These are phyloP conservation scores for Setomelanomma holmii DNA, from an alignment of 2,329 filamentous ascomycete genomes.

Conservation along the genomic window DNA sequence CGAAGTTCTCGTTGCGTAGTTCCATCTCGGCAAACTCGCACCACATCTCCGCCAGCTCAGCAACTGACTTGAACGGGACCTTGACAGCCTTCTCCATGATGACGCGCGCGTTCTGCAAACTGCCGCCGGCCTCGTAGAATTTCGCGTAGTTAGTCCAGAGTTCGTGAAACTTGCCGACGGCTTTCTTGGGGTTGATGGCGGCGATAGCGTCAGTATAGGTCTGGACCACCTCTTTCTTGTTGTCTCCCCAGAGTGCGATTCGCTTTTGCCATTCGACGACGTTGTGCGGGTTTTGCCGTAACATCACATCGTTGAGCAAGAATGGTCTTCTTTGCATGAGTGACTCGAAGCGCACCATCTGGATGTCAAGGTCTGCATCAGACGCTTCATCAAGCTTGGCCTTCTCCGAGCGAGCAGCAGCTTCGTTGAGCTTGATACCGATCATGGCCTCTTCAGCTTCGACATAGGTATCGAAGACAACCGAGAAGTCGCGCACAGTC, in stretches of 20 bases:
- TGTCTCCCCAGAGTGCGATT: constrained; percentile 93
- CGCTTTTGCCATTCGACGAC: constrained; percentile 97
- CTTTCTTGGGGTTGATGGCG: constrained; percentile 92
- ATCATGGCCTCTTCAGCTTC: constrained; percentile 98
- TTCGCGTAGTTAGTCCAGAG: constrained; percentile 97
- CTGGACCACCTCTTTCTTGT: constrained; percentile 87
- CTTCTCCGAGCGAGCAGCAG: constrained; percentile 79
- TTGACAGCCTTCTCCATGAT: constrained; percentile 99
- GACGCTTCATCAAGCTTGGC: constrained; percentile 79
- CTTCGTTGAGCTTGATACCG: constrained; percentile 86
- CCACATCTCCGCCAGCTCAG: constrained; percentile 97
- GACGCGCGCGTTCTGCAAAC: constrained; percentile 82
- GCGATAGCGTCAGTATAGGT: constrained; percentile 95
- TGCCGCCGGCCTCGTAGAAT: constrained; percentile 89
- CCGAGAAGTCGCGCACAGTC: constrained; percentile 96
- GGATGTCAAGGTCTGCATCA: constrained; percentile 92
- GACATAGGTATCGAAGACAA: constrained; percentile 94
- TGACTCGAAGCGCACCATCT: constrained; percentile 98
- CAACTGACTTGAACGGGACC: constrained; percentile 97
- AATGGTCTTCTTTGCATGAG: constrained; percentile 97
- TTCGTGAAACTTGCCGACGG: constrained; percentile 89
- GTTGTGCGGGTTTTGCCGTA: constrained; percentile 95
- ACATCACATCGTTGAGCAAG: constrained; percentile 91
- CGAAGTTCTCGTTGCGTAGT: constrained; percentile 92
- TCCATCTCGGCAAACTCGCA: constrained; percentile 99